phyloP scores from a whole-genome alignment of 129 eudicot genomes.

The Helianthus tuberosus region DNA sequence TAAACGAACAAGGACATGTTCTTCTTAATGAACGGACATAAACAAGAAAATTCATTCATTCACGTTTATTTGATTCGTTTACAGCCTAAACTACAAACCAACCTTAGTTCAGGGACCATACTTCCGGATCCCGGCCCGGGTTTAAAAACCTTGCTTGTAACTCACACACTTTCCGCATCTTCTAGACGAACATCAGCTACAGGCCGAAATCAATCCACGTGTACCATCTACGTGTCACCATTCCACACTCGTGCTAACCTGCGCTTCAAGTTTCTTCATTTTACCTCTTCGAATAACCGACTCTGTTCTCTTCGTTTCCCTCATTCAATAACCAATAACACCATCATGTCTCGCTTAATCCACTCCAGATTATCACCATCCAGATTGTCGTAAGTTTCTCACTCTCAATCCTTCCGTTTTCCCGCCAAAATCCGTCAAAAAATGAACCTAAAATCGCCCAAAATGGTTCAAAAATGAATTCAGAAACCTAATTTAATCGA shows the following conservation, averaged over 20 bases:
- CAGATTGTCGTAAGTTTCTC: conserved; percentile 41
- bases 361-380: conserved; percentile 41
- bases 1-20: too few species aligned
- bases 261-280: conserved; percentile 21
- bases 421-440: not conserved
- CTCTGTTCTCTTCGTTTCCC: conserved; percentile 11
- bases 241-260: conserved; percentile 14
- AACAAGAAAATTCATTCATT: too few species aligned
- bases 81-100: too few species aligned
- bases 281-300: conserved; percentile 4
- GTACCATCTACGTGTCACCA: conserved; percentile 28
- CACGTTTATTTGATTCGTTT: too few species aligned
- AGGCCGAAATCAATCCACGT: conserved; percentile 36
- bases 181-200: conserved; percentile 14
- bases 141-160: conserved; percentile 13
- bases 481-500: not conserved
- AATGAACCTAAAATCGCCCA: not conserved
- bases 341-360: conserved; percentile 55
- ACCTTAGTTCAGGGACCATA: not conserved
- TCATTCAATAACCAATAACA: conserved; percentile 19
- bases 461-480: conserved; percentile 9
- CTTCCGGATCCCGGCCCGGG: too few species aligned
- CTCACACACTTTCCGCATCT: not conserved
- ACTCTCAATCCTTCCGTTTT: not conserved
- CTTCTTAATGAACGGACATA: too few species aligned